A percentile compares a stretch with the other conserved stretches of the same genome.
Evolutionary conservation across 371 early-diverging fungal species (phyloP).

Genomic region (Mortierella sp.): DNA sequence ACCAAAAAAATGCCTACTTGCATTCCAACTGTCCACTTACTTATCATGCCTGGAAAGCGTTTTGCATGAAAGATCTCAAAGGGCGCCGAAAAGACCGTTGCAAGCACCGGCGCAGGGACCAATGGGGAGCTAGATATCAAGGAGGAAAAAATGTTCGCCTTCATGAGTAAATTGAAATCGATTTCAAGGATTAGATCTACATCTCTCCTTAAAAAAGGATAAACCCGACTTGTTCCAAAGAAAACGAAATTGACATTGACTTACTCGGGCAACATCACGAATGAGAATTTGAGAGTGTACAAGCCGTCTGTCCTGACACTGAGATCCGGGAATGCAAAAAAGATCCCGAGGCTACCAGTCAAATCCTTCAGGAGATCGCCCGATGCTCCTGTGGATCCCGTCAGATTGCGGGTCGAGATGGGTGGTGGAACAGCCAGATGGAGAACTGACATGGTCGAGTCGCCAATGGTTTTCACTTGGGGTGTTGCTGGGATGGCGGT

Average conservation of each 20-base stretch:
- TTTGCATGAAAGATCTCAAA: constrained; percentile 74
- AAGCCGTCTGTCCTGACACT: constrained; percentile 76
- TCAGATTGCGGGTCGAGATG: constrained; percentile 70
- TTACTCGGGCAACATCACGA: constrained; percentile 55
- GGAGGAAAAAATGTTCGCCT: neutral
- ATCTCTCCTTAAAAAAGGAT: too few relatives aligned
- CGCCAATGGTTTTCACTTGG: constrained; percentile 7
- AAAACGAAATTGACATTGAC: neutral
- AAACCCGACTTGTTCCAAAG: neutral
- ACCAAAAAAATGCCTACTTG: neutral
- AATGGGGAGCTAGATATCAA: constrained; percentile 56
- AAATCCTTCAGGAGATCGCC: constrained; percentile 72
- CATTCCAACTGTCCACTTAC: constrained; percentile 38
- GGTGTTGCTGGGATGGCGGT: constrained; percentile 16
- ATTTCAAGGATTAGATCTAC: too few relatives aligned
- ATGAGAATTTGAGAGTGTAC: constrained; percentile 73
- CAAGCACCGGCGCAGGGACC: constrained; percentile 66
- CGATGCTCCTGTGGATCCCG: constrained; percentile 79
- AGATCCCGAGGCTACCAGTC: constrained; percentile 79
- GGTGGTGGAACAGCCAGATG: constrained; percentile 61
- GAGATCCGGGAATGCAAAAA: constrained; percentile 81
- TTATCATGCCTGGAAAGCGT: constrained; percentile 77
- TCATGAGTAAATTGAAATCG: neutral
- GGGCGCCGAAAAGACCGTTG: constrained; percentile 67
- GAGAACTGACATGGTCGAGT: constrained; percentile 43